phyloP scores from a whole-genome alignment of 1,284 basidiomycete species.

The Stygiomarasmius scandens region DNA sequence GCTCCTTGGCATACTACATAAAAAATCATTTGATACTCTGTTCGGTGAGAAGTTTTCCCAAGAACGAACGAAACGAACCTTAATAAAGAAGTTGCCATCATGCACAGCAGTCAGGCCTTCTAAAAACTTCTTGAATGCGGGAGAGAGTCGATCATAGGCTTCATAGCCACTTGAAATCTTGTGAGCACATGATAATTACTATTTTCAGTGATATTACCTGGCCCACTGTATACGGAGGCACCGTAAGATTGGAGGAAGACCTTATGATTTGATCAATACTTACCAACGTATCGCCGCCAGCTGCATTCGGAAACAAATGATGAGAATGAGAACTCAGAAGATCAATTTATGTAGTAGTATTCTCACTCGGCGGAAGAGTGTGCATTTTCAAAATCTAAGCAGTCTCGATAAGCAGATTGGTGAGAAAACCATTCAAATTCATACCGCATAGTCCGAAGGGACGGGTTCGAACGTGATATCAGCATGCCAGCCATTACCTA shows the following conservation, averaged over 20 bases:
- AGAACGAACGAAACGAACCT: slow-evolving; percentile 29
- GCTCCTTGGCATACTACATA: slow-evolving; percentile 29
- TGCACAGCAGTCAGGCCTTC: slow-evolving; percentile 65
- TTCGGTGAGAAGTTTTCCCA: background rate
- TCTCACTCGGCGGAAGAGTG: slow-evolving; percentile 50
- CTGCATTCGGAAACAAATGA: slow-evolving; percentile 19
- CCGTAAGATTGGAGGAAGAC: too few species aligned
- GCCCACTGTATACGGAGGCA: slow-evolving; percentile 31
- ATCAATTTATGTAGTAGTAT: background rate
- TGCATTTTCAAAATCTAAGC: slow-evolving; percentile 56
- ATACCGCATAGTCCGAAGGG: slow-evolving; percentile 64
- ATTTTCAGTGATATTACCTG: slow-evolving; percentile 28
- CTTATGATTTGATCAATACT: slow-evolving; percentile 16
- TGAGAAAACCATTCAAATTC: slow-evolving; percentile 12
- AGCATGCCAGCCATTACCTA: slow-evolving; percentile 49
- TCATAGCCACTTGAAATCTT: slow-evolving; percentile 51
- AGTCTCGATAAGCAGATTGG: background rate
- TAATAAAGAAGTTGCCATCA: slow-evolving; percentile 53
- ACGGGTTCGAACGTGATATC: slow-evolving; percentile 76
- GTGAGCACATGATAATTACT: background rate
- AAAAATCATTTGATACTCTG: too few species aligned
- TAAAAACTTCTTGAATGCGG: slow-evolving; percentile 56
- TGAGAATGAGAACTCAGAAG: slow-evolving; percentile 18
- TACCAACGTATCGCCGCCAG: slow-evolving; percentile 55
- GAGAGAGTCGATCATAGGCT: slow-evolving; percentile 65